These are phyloP conservation scores for Zanthoxylum bungeanum DNA, from an alignment of 345 rosid species.

Conservation along the genomic window DNA sequence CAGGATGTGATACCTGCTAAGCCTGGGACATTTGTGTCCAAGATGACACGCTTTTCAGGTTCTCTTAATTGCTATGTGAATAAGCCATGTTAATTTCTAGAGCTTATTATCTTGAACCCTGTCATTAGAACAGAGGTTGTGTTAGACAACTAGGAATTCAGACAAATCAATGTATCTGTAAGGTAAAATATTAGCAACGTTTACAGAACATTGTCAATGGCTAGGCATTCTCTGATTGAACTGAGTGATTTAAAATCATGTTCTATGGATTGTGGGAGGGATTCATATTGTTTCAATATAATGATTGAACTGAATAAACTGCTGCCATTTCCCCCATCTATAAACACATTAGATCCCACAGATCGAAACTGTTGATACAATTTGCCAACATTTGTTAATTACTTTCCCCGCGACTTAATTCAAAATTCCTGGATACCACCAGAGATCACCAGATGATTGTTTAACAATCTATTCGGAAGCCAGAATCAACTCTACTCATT, in stretches of 20 bases:
- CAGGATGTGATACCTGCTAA: conserved; percentile 33
- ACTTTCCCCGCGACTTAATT: not conserved
- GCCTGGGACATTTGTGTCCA: conserved; percentile 41
- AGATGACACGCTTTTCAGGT: conserved; percentile 52
- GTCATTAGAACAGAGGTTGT: conserved; percentile 11
- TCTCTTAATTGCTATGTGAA: conserved; percentile 37
- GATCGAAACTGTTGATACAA: not conserved
- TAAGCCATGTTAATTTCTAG: conserved; percentile 27
- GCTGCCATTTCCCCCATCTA: not conserved
- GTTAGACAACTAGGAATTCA: not conserved
- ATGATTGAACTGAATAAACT: not conserved
- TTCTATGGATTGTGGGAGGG: not conserved
- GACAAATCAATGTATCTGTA: not conserved
- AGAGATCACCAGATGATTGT: not conserved
- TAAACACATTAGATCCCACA: not conserved
- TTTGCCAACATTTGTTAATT: not conserved
- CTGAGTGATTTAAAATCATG: not conserved
- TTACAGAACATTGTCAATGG: not conserved
- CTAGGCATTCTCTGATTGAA: not conserved
- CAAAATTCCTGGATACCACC: not conserved
- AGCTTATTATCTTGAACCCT: not conserved
- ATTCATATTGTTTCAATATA: not conserved
- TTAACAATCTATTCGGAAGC: conserved; percentile 2
- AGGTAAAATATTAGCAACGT: not conserved
- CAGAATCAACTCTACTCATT: conserved; percentile 1